Conservation (phyloP, 352 stramenopile species). For the Pilasporangium apinafurcum region DNA sequence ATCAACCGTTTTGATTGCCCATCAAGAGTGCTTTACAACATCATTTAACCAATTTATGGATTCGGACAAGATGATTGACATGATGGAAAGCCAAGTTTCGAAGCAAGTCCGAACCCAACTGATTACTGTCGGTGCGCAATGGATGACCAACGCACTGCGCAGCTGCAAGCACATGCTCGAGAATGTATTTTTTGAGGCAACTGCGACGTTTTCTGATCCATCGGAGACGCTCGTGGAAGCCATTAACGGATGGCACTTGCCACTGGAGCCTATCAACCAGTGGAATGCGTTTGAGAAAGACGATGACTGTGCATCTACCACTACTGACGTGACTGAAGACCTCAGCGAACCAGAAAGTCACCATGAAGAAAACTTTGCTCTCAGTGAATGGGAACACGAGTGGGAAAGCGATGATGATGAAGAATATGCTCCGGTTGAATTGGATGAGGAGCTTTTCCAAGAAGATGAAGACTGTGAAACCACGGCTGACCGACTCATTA, state of each 20-base stretch:
- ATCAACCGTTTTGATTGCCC: conserved; percentile 13
- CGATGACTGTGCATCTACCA: conserved; percentile 27
- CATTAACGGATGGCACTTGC: neutral
- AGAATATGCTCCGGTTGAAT: no score
- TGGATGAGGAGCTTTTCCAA: no score
- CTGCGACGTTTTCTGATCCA: neutral
- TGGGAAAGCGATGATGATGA: conserved; percentile 4
- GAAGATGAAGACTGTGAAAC: conserved; percentile 24
- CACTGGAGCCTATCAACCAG: neutral
- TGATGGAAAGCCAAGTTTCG: conserved; percentile 4
- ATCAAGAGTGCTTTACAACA: no score
- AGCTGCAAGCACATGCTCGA: conserved; percentile 6
- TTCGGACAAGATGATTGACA: conserved; percentile 1
- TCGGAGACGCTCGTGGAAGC: conserved; percentile 1
- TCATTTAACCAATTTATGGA: neutral
- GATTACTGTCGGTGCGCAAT: neutral
- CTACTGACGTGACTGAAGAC: conserved; percentile 40
- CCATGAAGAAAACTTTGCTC: neutral
- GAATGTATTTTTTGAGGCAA: conserved; percentile 6
- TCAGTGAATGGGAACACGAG: neutral
- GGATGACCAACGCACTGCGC: conserved; percentile 1
- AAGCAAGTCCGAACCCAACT: conserved; percentile 1
- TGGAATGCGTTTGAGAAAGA: conserved; percentile 3
- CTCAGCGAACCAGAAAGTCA: conserved; percentile 20
- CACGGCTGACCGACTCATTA: conserved; percentile 19